A percentile compares a stretch with the other conserved stretches of the same genome.
These are phyloP conservation scores for Dictyostelium gargantuum DNA, from an alignment of 208 protist species.

Conservation along the genomic window DNA sequence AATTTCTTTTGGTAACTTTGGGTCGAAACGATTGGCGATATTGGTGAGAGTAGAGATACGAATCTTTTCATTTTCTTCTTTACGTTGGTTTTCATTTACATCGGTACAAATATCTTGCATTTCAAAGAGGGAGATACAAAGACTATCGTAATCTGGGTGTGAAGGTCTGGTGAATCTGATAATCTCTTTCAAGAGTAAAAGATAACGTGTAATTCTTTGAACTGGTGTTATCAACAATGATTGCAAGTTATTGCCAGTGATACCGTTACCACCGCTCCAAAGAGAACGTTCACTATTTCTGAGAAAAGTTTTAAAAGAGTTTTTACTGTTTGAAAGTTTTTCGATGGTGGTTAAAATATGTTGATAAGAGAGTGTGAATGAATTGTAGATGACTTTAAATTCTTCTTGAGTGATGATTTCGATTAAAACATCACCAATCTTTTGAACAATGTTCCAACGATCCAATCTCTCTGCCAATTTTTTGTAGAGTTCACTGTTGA, in stretches of 20 bases:
- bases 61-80: conserved; percentile 64
- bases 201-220: conserved; percentile 57
- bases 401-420: conserved; percentile 21
- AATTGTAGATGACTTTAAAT: conserved; percentile 50
- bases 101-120: conserved; percentile 64
- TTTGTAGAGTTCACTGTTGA: conserved; percentile 36
- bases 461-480: conserved; percentile 1
- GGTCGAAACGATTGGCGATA: conserved; percentile 26
- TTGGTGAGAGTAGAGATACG: conserved; percentile 10
- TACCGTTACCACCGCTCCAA: conserved; percentile 19
- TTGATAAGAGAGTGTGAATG: conserved; percentile 37
- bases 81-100: conserved; percentile 63
- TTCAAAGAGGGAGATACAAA: conserved; percentile 40
- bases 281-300: conserved; percentile 23
- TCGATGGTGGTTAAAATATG: conserved; percentile 31
- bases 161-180: conserved; percentile 47
- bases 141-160: conserved; percentile 43
- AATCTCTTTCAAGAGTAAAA: conserved; percentile 47
- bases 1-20: not conserved
- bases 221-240: conserved; percentile 61
- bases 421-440: conserved; percentile 62
- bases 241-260: conserved; percentile 44
- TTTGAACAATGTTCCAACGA: conserved; percentile 21
- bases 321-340: not conserved
- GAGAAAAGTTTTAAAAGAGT: not conserved